phyloP scores from a whole-genome alignment of 176 grass and related monocot species.

The Dactylis glomerata region DNA sequence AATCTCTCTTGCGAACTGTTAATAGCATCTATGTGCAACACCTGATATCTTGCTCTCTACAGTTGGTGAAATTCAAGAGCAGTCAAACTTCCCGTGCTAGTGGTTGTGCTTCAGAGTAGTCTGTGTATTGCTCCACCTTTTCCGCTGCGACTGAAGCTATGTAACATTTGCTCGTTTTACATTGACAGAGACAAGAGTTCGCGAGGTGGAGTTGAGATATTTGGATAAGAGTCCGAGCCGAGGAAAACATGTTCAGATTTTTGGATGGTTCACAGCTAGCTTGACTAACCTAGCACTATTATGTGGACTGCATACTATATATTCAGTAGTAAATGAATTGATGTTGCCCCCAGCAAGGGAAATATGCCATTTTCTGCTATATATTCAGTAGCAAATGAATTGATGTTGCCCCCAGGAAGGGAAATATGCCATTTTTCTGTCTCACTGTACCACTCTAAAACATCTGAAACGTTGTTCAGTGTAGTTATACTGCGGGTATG shows the following conservation, averaged over 20 bases:
- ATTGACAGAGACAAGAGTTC: background rate
- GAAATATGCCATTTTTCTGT: background rate
- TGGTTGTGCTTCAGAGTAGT: background rate
- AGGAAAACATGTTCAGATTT: background rate
- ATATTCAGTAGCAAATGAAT: background rate
- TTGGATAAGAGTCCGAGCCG: background rate
- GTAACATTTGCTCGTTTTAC: background rate
- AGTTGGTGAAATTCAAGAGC: slow-evolving; percentile 51
- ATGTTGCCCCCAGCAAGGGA: background rate
- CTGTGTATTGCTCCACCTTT: background rate
- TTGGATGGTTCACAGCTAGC: background rate
- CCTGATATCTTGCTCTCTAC: slow-evolving; percentile 23
- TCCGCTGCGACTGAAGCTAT: background rate
- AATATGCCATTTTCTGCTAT: background rate
- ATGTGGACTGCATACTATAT: background rate
- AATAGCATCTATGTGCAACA: background rate
- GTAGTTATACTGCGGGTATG: background rate
- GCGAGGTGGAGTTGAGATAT: background rate
- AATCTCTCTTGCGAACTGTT: background rate
- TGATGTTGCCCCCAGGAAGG: background rate
- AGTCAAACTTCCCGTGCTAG: slow-evolving; percentile 25
- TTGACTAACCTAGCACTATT: background rate
- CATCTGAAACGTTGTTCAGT: background rate
- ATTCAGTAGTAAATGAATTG: background rate
- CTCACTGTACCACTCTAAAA: background rate